Evolutionary conservation across 805 yeast species (phyloP).

Genomic region (Pichia exigua): DNA sequence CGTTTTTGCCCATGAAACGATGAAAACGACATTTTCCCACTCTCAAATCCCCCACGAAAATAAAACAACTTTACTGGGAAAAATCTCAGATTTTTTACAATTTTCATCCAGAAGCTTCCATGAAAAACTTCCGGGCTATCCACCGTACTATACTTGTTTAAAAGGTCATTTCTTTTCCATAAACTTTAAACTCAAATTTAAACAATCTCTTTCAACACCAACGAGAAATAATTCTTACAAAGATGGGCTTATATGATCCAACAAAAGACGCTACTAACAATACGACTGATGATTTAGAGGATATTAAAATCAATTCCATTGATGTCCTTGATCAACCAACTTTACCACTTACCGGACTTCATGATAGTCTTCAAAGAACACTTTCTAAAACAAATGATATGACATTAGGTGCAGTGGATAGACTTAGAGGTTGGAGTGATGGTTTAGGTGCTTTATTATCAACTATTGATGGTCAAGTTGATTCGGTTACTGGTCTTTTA

Average conservation of each 20-base stretch:
- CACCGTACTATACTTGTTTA: no score
- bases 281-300: neutral
- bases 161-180: no score
- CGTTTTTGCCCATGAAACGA: no score
- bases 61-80: no score
- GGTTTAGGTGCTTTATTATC: constrained; percentile 1
- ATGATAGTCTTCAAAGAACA: constrained; percentile 2
- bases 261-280: neutral
- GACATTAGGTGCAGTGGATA: constrained; percentile 8
- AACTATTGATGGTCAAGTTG: neutral
- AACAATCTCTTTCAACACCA: no score
- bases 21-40: no score
- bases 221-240: neutral
- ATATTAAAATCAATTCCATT: constrained; percentile 4
- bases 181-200: no score
- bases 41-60: no score
- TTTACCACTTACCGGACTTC: constrained; percentile 1
- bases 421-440: constrained; percentile 5
- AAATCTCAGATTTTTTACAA: no score
- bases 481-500: neutral
- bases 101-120: no score
- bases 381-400: constrained; percentile 14
- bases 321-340: neutral
- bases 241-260: constrained; percentile 12
- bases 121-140: no score